Evolutionary conservation across 1,284 basidiomycete genomes (phyloP), one percentile per base, ranked within the genome.

Genomic region (Cystobasidiaceae sp.): DNA sequence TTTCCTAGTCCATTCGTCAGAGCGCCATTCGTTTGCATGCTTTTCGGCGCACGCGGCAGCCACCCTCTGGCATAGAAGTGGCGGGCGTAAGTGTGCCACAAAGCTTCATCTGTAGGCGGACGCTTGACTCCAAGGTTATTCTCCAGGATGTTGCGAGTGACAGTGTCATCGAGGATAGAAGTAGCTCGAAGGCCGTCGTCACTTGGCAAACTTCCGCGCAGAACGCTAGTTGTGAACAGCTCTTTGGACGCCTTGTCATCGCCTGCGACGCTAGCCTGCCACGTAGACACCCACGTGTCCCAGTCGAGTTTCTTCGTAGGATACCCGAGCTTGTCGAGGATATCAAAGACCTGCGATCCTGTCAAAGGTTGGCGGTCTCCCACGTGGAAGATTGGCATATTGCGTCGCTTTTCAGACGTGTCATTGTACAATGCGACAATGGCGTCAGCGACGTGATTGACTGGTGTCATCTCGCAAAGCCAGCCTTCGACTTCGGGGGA

Each of bases 31-130:
- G 21, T 7, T 25, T 25, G 7, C 17, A 25, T 68, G 7, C 70
- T 69, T 23, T 56, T 58, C 6, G 72, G 72, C 28, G 70, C 62
- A 28, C 66, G 67, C 30, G 45, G 57, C 60, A 75, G 67, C 75
- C 75, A 75, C 15, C 75, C 75, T 21, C 74, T 67, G 11, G 74
- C 73, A 41, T 73, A 75, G 62, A 70, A 75, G 63, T 75, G 74
- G 25, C 73, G 68, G 5, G 70, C 69, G 34, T 75, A 75, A 1
- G 72, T 75, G 57, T 73, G 70, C 58, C 72, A 60, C 54, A 75
- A 66, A 41, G 59, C 65, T 33, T 67, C 69, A 43, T 75, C 74
- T 59, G 73, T 66, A 59, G 70, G 66, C 23, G 75, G 75, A 23
- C 74, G 64, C 55, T 69, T 41, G 13, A 71, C 19, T 19, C 65